Evolutionary conservation across 768 basidiomycete genomes (phyloP), one percentile per base, ranked within the genome.

Genomic region (Calocera cornea): DNA sequence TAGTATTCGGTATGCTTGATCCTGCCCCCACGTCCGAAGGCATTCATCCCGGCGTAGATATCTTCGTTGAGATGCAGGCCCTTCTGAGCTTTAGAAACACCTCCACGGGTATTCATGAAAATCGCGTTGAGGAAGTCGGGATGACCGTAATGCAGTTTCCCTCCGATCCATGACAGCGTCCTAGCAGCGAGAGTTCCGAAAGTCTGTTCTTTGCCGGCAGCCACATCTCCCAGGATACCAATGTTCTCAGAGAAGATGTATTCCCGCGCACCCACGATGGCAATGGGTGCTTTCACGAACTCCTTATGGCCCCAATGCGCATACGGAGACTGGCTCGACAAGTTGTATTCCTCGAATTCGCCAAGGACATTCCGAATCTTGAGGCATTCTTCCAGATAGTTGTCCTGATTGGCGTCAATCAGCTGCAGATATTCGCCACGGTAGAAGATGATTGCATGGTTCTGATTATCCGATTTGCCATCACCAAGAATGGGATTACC

Each of bases 181-280:
- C 97, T 87, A 14, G 95, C 95, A n/a, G 92, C 85, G 70, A 99
- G 86, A 0, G 97, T 98, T 75, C 97, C 97, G 77, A 99, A 99
- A 41, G 97, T 99, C 77, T 98, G 97, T 78, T 99, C 97, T 82
- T 99, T 98, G 19, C 97, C 95, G 69, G 97, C 97, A 44, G 97
- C 97, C 50, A 99, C 84, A 78, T 99, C 97, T 73, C 97, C 97
- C 60, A 99, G 83, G 72, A 98, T 95, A 82, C 97, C 97, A 70
- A 98, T 98, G 75, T 97, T 97, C 80, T 99, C 97, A 65, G 97
- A 98, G 80, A 99, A 99, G 76, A 99, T 97, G 78, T 99, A 99
- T 82, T 99, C 95, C 79, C 97, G 87, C 11, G 97, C 95, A 77
- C 95, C 97, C 70, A 99, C 90, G 70, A 99, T 99, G 17, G 97